Conservation (phyloP, 768 basidiomycete species). For the Xerocomus spinulosus region DNA sequence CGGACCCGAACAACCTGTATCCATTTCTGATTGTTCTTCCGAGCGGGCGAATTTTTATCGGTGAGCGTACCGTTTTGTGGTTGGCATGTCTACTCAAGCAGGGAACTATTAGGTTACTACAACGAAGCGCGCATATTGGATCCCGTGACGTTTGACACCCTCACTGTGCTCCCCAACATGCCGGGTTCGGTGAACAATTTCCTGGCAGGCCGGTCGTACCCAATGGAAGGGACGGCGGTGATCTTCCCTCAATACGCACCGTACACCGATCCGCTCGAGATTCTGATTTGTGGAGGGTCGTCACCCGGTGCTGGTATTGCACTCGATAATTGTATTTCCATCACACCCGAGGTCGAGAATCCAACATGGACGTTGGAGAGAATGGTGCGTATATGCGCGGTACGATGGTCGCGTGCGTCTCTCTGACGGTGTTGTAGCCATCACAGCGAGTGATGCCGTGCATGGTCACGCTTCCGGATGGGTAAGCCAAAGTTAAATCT, state of each 20-base stretch:
- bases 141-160: conserved; percentile 58
- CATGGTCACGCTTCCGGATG: conserved; percentile 59
- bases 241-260: conserved; percentile 68
- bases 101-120: conserved; percentile 53
- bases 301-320: conserved; percentile 46
- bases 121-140: conserved; percentile 78
- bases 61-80: conserved; percentile 34
- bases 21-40: conserved; percentile 74
- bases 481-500: conserved; percentile 5
- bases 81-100: not conserved
- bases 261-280: conserved; percentile 64
- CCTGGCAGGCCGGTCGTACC: conserved; percentile 73
- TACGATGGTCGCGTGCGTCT: not conserved
- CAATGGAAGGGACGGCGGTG: conserved; percentile 66
- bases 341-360: conserved; percentile 57
- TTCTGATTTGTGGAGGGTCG: conserved; percentile 76
- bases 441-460: conserved; percentile 73
- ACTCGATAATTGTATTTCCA: conserved; percentile 69
- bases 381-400: conserved; percentile 50
- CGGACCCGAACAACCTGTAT: conserved; percentile 78
- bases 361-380: conserved; percentile 70
- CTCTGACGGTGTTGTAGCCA: conserved; percentile 38
- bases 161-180: conserved; percentile 60
- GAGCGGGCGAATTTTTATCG: conserved; percentile 63
- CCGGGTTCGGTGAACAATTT: conserved; percentile 71